Evolutionary conservation across 306 rosid genomes (phyloP).

Genomic region (Carpinus fangiana): DNA sequence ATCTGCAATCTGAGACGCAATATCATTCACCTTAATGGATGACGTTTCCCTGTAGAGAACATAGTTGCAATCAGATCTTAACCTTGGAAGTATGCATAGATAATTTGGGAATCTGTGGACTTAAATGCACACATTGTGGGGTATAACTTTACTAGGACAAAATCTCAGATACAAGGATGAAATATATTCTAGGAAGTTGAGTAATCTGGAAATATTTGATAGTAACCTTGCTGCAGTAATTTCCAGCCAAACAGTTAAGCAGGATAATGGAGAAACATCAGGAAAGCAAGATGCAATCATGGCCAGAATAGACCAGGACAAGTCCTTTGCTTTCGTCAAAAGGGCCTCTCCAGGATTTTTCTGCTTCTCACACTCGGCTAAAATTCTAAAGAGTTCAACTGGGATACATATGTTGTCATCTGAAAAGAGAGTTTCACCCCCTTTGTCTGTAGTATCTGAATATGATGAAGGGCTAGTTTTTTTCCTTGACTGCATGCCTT

Average conservation of each 20-base stretch:
- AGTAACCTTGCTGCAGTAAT: slow-evolving; percentile 93
- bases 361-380: slow-evolving; percentile 84
- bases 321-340: slow-evolving; percentile 84
- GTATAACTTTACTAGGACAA: slow-evolving; percentile 8
- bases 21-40: slow-evolving; percentile 89
- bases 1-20: slow-evolving; percentile 83
- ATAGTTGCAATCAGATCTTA: slow-evolving; percentile 35
- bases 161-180: slow-evolving; percentile 1
- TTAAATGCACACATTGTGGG: neutral
- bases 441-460: slow-evolving; percentile 58
- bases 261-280: slow-evolving; percentile 84
- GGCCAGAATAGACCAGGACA: slow-evolving; percentile 94
- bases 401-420: slow-evolving; percentile 68
- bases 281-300: slow-evolving; percentile 94
- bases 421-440: slow-evolving; percentile 50
- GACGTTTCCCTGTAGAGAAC: slow-evolving; percentile 81
- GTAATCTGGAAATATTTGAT: slow-evolving; percentile 26
- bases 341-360: slow-evolving; percentile 79
- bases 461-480: slow-evolving; percentile 59
- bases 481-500: slow-evolving; percentile 75
- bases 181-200: slow-evolving; percentile 29
- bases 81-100: slow-evolving; percentile 8
- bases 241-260: slow-evolving; percentile 94
- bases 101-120: neutral
- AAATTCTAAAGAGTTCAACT: slow-evolving; percentile 82